Evolutionary conservation across 2,329 filamentous ascomycete species (phyloP).

Genomic region (Penicillium sp.): DNA sequence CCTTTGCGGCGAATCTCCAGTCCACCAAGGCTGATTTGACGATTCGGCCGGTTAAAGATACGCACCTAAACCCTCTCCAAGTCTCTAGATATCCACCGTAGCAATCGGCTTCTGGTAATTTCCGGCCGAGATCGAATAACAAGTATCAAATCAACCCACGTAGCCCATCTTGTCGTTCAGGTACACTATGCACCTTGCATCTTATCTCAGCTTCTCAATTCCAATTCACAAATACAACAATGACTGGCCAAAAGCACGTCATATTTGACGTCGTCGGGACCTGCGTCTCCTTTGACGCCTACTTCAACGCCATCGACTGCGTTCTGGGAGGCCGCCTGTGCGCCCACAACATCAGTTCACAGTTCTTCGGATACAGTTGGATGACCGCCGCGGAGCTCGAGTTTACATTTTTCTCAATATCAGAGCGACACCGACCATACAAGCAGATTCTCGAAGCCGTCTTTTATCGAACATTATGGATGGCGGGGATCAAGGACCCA

Average conservation of each 20-base stretch:
- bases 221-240: conserved; percentile 3
- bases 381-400: conserved; percentile 51
- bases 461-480: conserved; percentile 51
- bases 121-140: too few species aligned
- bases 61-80: too few species aligned
- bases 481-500: conserved; percentile 47
- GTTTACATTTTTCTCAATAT: conserved; percentile 52
- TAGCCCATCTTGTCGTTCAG: too few species aligned
- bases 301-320: conserved; percentile 43
- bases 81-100: too few species aligned
- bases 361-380: conserved; percentile 51
- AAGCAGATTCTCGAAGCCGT: conserved; percentile 45
- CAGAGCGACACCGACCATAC: conserved; percentile 47
- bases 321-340: conserved; percentile 44
- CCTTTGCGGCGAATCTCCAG: too few species aligned
- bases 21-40: too few species aligned
- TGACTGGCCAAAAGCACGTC: conserved; percentile 44
- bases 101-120: too few species aligned
- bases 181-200: background rate
- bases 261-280: conserved; percentile 60
- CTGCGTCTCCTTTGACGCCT: conserved; percentile 51
- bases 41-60: too few species aligned
- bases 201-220: background rate
- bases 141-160: too few species aligned
- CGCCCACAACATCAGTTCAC: conserved; percentile 39